These are phyloP conservation scores for Coemansia guatemalensis DNA, from an alignment of 192 early-diverging fungal species.

Conservation along the genomic window DNA sequence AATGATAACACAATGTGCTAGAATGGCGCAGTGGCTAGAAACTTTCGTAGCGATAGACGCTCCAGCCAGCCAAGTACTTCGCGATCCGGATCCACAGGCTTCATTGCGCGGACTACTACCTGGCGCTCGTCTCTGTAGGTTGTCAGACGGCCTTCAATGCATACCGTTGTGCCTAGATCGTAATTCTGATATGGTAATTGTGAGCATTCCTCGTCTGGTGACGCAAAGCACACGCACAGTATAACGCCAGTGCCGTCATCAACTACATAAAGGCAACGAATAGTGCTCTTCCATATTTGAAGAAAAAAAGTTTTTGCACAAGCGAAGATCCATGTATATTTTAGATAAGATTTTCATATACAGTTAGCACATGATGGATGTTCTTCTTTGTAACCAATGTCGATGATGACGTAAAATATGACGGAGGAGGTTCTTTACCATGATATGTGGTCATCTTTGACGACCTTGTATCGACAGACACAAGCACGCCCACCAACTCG, in stretches of 20 bases:
- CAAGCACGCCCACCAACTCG: conserved; percentile 46
- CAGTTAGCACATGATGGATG: neutral
- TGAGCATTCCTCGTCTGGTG: conserved; percentile 23
- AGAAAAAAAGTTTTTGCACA: neutral
- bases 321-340: neutral
- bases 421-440: conserved; percentile 11
- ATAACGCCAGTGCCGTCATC: conserved; percentile 51
- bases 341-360: neutral
- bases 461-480: conserved; percentile 22
- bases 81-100: conserved; percentile 22
- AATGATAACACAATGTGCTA: conserved; percentile 2
- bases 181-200: conserved; percentile 7
- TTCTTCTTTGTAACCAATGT: neutral
- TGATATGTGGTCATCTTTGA: conserved; percentile 32
- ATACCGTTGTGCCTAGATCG: conserved; percentile 26
- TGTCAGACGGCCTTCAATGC: conserved; percentile 34
- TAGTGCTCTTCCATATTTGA: neutral
- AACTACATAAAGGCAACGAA: conserved; percentile 18
- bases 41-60: conserved; percentile 31
- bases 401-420: neutral
- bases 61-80: conserved; percentile 48
- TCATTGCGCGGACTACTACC: conserved; percentile 24
- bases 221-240: conserved; percentile 34
- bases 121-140: conserved; percentile 34
- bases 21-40: conserved; percentile 2